These are phyloP conservation scores for Eleusine coracana DNA, from an alignment of 176 grass and related monocot species.

Conservation along the genomic window DNA sequence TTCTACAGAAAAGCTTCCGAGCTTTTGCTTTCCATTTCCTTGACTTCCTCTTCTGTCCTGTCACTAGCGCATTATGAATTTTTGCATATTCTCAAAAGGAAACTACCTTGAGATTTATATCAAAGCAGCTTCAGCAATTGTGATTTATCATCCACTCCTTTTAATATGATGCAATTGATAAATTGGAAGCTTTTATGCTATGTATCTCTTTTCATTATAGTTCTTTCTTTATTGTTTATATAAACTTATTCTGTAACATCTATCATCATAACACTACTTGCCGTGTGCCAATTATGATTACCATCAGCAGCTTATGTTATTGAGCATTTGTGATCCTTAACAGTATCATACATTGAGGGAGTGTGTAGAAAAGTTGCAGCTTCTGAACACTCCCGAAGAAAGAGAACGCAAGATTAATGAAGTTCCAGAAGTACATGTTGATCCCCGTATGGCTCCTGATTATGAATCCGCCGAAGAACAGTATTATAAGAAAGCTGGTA, in stretches of 20 bases:
- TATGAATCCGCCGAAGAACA: slow-evolving; percentile 81
- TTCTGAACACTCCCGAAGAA: slow-evolving; percentile 83
- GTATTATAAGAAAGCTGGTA: slow-evolving; percentile 63
- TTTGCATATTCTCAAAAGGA: too few relatives aligned
- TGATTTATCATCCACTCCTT: too few relatives aligned
- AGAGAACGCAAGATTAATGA: slow-evolving; percentile 72
- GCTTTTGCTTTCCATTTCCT: not conserved
- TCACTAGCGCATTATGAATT: not conserved
- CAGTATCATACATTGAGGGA: slow-evolving; percentile 79
- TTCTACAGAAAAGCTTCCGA: not conserved
- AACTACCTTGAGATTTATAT: too few relatives aligned
- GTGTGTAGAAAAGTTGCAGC: slow-evolving; percentile 86
- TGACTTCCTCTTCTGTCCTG: not conserved
- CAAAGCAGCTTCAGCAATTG: too few relatives aligned
- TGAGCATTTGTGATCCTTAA: slow-evolving; percentile 65
- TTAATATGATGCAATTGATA: too few relatives aligned
- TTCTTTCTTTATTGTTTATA: slow-evolving; percentile 32
- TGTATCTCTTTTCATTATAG: too few relatives aligned
- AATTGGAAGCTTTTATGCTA: too few relatives aligned
- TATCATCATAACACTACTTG: slow-evolving; percentile 17
- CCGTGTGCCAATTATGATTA: slow-evolving; percentile 30
- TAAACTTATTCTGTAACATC: slow-evolving; percentile 13
- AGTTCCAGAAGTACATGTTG: slow-evolving; percentile 77
- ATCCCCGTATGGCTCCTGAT: slow-evolving; percentile 77
- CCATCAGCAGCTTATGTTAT: slow-evolving; percentile 4